Evolutionary conservation across 139 green algal genomes (phyloP).

Genomic region (Tetratostichococcus sp.): DNA sequence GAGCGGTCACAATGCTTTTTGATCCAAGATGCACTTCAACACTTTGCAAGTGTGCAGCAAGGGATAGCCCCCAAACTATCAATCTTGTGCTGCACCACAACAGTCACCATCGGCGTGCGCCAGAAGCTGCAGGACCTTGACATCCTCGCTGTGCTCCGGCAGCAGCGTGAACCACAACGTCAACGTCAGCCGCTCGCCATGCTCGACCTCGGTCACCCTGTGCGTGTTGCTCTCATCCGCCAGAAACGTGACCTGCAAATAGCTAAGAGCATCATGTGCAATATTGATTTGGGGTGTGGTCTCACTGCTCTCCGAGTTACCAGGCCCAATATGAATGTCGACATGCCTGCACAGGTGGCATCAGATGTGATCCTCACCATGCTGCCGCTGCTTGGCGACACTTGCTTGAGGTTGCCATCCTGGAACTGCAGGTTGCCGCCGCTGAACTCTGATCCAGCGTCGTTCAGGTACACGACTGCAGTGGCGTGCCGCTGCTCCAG

Average conservation of each 20-base stretch:
- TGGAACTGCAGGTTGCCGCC: conserved; percentile 21
- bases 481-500: conserved; percentile 16
- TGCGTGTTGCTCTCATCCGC: conserved; percentile 11
- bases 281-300: too few relatives aligned
- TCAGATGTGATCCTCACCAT: conserved; percentile 11
- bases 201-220: neutral
- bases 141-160: conserved; percentile 17
- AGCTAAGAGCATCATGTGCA: too few relatives aligned
- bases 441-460: conserved; percentile 1
- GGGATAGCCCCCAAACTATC: too few relatives aligned
- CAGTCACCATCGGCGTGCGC: neutral
- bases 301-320: too few relatives aligned
- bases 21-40: too few relatives aligned
- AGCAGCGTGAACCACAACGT: conserved; percentile 28
- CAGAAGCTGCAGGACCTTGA: conserved; percentile 12
- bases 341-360: too few relatives aligned
- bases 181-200: conserved; percentile 24
- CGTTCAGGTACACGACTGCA: conserved; percentile 24
- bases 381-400: neutral
- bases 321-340: too few relatives aligned
- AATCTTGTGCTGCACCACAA: too few relatives aligned
- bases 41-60: too few relatives aligned
- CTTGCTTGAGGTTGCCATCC: neutral
- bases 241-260: conserved; percentile 8
- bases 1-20: too few relatives aligned